Percentiles rank a stretch among this genome's conserved stretches.
phyloP scores from a whole-genome alignment of 1,284 basidiomycete species.

The Moniliella sp. region DNA sequence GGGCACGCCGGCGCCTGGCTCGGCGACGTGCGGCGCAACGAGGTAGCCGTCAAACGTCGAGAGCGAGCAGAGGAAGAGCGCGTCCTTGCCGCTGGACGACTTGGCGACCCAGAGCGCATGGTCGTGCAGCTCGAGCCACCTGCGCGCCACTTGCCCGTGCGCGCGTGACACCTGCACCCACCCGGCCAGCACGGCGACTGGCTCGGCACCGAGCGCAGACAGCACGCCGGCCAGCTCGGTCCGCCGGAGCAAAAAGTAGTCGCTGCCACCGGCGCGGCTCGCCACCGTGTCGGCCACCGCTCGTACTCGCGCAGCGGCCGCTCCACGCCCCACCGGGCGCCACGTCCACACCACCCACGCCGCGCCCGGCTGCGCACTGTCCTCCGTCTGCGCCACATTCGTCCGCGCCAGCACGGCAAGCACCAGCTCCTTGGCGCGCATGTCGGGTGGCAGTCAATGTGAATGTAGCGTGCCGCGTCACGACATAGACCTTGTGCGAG shows the following conservation, averaged over 20 bases:
- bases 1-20: too few species aligned
- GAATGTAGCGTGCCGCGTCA: not conserved
- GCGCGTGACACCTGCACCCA: slow-evolving; percentile 22
- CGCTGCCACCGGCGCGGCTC: slow-evolving; percentile 9
- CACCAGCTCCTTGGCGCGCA: slow-evolving; percentile 16
- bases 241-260: slow-evolving; percentile 22
- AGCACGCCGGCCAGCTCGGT: slow-evolving; percentile 20
- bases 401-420: slow-evolving; percentile 4
- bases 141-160: slow-evolving; percentile 23
- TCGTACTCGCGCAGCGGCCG: slow-evolving; percentile 31
- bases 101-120: slow-evolving; percentile 24
- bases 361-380: slow-evolving; percentile 19
- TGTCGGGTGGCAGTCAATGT: slow-evolving; percentile 10
- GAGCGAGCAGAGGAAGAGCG: slow-evolving; percentile 17
- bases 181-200: slow-evolving; percentile 20
- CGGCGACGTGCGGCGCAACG: slow-evolving; percentile 7
- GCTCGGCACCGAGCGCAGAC: slow-evolving; percentile 13
- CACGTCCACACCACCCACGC: slow-evolving; percentile 16
- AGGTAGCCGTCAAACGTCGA: slow-evolving; percentile 25
- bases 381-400: not conserved
- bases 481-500: too few species aligned
- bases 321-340: slow-evolving; percentile 4
- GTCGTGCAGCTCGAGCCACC: slow-evolving; percentile 31
- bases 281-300: slow-evolving; percentile 14
- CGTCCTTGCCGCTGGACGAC: slow-evolving; percentile 29